Evolutionary conservation across 805 yeast genomes (phyloP).

Genomic region (Yarrowia sp.): DNA sequence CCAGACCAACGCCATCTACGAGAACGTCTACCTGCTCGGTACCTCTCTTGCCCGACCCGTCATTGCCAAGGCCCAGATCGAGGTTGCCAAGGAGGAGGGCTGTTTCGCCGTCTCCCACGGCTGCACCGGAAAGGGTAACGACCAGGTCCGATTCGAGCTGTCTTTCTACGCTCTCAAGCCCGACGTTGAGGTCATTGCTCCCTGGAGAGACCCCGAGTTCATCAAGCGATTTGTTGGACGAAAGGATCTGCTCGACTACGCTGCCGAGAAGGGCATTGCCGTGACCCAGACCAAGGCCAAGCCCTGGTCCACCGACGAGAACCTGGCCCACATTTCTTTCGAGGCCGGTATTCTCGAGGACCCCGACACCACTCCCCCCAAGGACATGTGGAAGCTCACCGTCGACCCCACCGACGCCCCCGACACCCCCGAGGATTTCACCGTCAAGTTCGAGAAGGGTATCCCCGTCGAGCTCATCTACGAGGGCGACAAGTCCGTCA

Average conservation of each 20-base stretch:
- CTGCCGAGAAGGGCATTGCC: slow-evolving; percentile 88
- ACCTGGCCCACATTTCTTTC: slow-evolving; percentile 97
- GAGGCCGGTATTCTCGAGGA: slow-evolving; percentile 99
- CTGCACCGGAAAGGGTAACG: slow-evolving; percentile 99
- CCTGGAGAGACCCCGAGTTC: slow-evolving; percentile 98
- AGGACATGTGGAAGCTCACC: slow-evolving; percentile 99
- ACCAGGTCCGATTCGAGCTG: slow-evolving; percentile 97
- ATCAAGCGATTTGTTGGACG: slow-evolving; percentile 98
- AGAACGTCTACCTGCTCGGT: slow-evolving; percentile 94
- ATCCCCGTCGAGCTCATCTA: slow-evolving; percentile 81
- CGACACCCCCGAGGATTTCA: slow-evolving; percentile 85
- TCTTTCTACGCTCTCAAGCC: slow-evolving; percentile 98
- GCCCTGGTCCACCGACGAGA: slow-evolving; percentile 99
- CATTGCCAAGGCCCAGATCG: slow-evolving; percentile 96
- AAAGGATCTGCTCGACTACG: slow-evolving; percentile 92
- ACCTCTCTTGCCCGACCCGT: slow-evolving; percentile 99
- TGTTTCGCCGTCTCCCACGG: slow-evolving; percentile 99
- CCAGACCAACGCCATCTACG: slow-evolving; percentile 96
- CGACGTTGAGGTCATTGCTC: slow-evolving; percentile 94
- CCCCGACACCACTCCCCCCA: slow-evolving; percentile 98
- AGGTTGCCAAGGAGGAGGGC: slow-evolving; percentile 95
- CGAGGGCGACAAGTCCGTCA: slow-evolving; percentile 63
- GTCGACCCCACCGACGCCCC: slow-evolving; percentile 97
- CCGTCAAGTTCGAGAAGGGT: slow-evolving; percentile 84
- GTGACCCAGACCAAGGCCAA: slow-evolving; percentile 97